phyloP scores from a whole-genome alignment of 192 early-diverging fungal species.

The Allomyces arbusculus region DNA sequence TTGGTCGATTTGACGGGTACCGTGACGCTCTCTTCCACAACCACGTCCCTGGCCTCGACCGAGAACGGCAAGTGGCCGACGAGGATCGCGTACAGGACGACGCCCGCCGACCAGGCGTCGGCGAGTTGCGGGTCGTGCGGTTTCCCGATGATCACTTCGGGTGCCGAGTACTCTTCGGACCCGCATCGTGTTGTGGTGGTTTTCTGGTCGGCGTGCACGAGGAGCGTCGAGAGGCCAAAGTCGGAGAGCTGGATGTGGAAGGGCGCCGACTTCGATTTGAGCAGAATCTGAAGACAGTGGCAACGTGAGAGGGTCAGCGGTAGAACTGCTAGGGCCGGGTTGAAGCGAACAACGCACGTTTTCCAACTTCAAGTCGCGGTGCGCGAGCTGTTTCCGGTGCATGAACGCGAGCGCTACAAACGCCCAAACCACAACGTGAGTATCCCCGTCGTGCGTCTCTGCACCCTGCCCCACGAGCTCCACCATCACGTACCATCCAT shows the following conservation, averaged over 20 bases:
- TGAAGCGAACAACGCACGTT: background rate
- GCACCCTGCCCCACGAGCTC: too few relatives aligned
- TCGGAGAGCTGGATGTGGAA: background rate
- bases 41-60: background rate
- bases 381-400: background rate
- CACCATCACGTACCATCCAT: too few relatives aligned
- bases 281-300: background rate
- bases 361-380: background rate
- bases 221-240: background rate
- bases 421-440: too few relatives aligned
- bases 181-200: background rate
- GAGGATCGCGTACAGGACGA: background rate
- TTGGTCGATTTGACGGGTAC: background rate
- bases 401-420: background rate
- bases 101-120: background rate
- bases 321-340: too few relatives aligned
- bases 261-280: background rate
- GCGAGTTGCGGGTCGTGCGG: background rate
- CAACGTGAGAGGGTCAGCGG: too few relatives aligned
- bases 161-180: background rate
- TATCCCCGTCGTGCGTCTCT: too few relatives aligned
- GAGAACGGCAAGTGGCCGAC: background rate
- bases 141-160: background rate
- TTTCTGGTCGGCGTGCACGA: background rate
- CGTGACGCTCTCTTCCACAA: background rate